Percentiles rank a stretch among this genome's conserved stretches.
These are phyloP conservation scores for Candida nitratophila DNA, from an alignment of 805 yeast genomes.

Conservation along the genomic window DNA sequence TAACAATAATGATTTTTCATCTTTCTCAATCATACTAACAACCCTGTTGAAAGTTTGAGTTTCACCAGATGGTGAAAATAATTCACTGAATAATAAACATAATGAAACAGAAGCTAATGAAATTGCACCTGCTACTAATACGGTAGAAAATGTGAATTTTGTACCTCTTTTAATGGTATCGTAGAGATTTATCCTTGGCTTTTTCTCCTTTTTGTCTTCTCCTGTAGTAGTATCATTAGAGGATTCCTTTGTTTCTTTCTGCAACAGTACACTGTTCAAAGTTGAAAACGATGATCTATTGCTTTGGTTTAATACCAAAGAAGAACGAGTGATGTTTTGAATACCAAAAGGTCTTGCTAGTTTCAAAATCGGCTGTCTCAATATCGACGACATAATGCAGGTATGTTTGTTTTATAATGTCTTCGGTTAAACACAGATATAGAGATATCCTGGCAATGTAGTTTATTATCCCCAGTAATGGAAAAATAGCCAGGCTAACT, in stretches of 20 bases:
- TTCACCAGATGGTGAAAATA: conserved; percentile 86
- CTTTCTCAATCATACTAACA: conserved; percentile 66
- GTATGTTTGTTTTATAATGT: too few relatives aligned
- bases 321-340: conserved; percentile 13
- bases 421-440: too few relatives aligned
- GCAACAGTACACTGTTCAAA: neutral
- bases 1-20: conserved; percentile 48
- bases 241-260: neutral
- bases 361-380: neutral
- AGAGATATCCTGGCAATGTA: too few relatives aligned
- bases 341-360: neutral
- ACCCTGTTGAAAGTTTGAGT: conserved; percentile 87
- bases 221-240: conserved; percentile 5
- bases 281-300: neutral
- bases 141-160: conserved; percentile 54
- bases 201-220: conserved; percentile 23
- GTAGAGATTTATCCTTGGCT: conserved; percentile 33
- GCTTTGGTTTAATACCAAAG: too few relatives aligned
- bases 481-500: too few relatives aligned
- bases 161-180: conserved; percentile 46
- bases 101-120: conserved; percentile 63
- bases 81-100: conserved; percentile 70
- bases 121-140: conserved; percentile 59
- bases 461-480: too few relatives aligned
- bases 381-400: neutral